phyloP scores from a whole-genome alignment of 2,329 filamentous ascomycete genomes.

The Bipolaris sorokiniana region DNA sequence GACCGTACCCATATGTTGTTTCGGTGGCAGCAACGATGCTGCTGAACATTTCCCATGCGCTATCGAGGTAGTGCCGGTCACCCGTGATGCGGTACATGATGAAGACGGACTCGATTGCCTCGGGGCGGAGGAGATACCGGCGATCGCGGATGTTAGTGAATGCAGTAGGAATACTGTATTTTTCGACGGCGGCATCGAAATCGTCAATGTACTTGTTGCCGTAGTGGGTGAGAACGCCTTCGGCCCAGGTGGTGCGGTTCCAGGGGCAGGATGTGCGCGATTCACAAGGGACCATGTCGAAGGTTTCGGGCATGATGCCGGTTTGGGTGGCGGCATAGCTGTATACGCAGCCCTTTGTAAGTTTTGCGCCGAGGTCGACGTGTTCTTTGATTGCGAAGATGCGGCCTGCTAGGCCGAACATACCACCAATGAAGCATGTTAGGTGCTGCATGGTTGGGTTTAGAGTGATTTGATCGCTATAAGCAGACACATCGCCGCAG shows the following conservation, averaged over 20 bases:
- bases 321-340: conserved; percentile 62
- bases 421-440: conserved; percentile 66
- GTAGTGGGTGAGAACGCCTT: conserved; percentile 41
- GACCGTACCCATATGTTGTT: conserved; percentile 53
- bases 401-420: conserved; percentile 65
- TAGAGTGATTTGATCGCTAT: conserved; percentile 24
- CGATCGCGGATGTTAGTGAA: conserved; percentile 51
- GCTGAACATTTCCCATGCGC: conserved; percentile 58
- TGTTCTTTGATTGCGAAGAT: conserved; percentile 60
- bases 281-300: conserved; percentile 59
- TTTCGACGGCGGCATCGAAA: conserved; percentile 21
- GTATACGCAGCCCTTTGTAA: conserved; percentile 68
- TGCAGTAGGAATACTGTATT: conserved; percentile 45
- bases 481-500: conserved; percentile 44
- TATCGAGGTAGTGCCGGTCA: conserved; percentile 52
- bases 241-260: conserved; percentile 60
- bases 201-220: conserved; percentile 21
- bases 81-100: conserved; percentile 66
- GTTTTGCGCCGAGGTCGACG: conserved; percentile 61
- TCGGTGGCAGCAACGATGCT: conserved; percentile 49
- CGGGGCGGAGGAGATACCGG: conserved; percentile 57
- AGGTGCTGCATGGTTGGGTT: conserved; percentile 64
- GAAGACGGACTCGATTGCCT: conserved; percentile 67
- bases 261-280: conserved; percentile 54
- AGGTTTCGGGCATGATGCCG: conserved; percentile 67